Conservation (phyloP, 2,329 filamentous ascomycete species). For the Domatiomyces catenatus region DNA sequence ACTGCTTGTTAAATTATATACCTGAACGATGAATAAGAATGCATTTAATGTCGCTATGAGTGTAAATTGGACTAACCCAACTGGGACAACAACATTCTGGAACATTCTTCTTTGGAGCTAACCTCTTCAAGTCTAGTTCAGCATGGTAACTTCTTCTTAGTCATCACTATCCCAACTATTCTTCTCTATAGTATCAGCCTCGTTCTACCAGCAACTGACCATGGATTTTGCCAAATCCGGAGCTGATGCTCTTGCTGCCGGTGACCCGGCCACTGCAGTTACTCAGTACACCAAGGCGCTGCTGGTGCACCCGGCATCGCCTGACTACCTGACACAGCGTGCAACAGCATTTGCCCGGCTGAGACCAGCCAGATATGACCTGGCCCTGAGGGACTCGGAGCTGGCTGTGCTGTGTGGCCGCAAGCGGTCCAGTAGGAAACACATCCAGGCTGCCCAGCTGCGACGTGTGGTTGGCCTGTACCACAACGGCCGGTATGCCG, state of each 20-base stretch:
- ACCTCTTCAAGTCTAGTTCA: too few species aligned
- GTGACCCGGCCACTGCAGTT: slow-evolving; percentile 54
- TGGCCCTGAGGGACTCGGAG: slow-evolving; percentile 56
- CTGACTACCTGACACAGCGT: slow-evolving; percentile 66
- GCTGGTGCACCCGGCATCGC: slow-evolving; percentile 45
- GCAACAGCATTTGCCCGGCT: slow-evolving; percentile 61
- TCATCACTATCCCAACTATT: too few species aligned
- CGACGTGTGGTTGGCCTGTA: slow-evolving; percentile 61
- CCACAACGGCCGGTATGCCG: slow-evolving; percentile 53
- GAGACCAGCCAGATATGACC: slow-evolving; percentile 38
- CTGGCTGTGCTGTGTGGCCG: slow-evolving; percentile 46
- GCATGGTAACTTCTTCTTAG: too few species aligned
- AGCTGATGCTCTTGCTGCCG: slow-evolving; percentile 43
- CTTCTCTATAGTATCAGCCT: not conserved
- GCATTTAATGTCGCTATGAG: too few species aligned
- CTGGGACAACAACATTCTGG: too few species aligned
- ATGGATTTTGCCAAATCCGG: slow-evolving; percentile 44
- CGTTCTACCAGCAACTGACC: not conserved
- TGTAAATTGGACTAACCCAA: too few species aligned
- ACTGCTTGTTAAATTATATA: too few species aligned
- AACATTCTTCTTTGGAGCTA: too few species aligned
- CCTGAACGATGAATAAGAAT: too few species aligned
- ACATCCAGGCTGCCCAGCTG: slow-evolving; percentile 68
- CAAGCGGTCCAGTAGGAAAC: slow-evolving; percentile 56
- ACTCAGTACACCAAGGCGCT: slow-evolving; percentile 53